phyloP scores from a whole-genome alignment of 2,329 filamentous ascomycete species.

The Scedosporium apiospermum region DNA sequence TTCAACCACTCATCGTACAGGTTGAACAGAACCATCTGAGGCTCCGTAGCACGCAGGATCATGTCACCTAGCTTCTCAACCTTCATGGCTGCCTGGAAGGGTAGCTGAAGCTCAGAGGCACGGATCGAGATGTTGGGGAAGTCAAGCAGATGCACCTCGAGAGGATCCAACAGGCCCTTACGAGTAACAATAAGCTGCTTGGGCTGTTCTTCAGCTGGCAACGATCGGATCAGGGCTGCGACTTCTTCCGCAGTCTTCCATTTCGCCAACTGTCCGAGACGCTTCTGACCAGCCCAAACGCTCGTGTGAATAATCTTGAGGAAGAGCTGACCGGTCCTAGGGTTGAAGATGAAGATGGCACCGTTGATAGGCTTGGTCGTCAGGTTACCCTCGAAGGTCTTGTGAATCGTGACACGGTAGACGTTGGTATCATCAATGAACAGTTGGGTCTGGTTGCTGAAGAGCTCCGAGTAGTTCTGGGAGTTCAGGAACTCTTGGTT shows the following conservation, averaged over 20 bases:
- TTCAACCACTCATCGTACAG: conserved; percentile 98
- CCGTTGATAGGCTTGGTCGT: conserved; percentile 99
- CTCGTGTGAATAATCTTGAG: conserved; percentile 99
- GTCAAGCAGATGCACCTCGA: conserved; percentile 93
- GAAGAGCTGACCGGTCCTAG: conserved; percentile 94
- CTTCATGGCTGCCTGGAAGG: conserved; percentile 99
- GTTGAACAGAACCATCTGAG: conserved; percentile 99
- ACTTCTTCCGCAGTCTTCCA: conserved; percentile 99
- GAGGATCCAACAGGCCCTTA: conserved; percentile 91
- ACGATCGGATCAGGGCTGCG: conserved; percentile 85
- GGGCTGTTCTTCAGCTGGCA: conserved; percentile 95
- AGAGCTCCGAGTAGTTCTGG: conserved; percentile 97
- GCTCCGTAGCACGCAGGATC: conserved; percentile 94
- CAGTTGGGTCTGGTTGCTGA: conserved; percentile 97
- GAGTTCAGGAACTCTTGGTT: conserved; percentile 99
- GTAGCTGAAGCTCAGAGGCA: conserved; percentile 90
- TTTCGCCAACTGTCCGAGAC: conserved; percentile 94
- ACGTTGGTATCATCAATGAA: conserved; percentile 99
- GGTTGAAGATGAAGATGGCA: conserved; percentile 99
- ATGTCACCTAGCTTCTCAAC: conserved; percentile 98
- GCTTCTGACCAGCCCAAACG: conserved; percentile 98
- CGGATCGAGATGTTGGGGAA: conserved; percentile 99
- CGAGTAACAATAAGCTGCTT: conserved; percentile 98
- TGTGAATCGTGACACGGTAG: conserved; percentile 98
- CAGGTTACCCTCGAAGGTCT: conserved; percentile 98